Conservation (phyloP, 345 rosid genomes). For the Salix udensis region DNA sequence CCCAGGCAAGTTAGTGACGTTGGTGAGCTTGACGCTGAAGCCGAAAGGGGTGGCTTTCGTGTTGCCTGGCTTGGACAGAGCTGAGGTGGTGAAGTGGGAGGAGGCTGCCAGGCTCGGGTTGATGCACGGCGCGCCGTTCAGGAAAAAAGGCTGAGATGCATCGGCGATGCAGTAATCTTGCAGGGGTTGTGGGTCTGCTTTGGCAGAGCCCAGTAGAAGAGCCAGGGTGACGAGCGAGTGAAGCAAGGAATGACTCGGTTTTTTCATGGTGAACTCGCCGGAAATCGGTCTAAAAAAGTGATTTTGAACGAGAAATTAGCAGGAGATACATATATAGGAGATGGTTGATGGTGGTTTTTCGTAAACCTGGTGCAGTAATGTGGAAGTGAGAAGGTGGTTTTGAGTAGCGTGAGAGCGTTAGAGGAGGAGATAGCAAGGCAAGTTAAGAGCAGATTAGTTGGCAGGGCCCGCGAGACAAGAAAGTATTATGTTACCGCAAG, state of each 20-base stretch:
- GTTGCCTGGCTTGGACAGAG: constrained; percentile 45
- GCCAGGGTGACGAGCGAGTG: constrained; percentile 18
- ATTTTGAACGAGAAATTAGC: neutral
- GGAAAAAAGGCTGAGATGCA: constrained; percentile 20
- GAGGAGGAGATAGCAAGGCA: constrained; percentile 48
- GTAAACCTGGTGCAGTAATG: neutral
- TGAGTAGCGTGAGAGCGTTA: constrained; percentile 61
- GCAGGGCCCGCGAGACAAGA: neutral
- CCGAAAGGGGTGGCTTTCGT: constrained; percentile 41
- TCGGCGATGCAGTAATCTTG: constrained; percentile 75
- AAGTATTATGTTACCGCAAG: no score
- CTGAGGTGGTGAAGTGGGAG: constrained; percentile 58
- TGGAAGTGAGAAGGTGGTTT: constrained; percentile 6
- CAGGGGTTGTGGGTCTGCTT: constrained; percentile 61
- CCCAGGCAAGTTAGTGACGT: constrained; percentile 55
- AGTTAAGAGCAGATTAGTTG: constrained; percentile 17
- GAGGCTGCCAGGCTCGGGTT: constrained; percentile 38
- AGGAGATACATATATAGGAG: constrained; percentile 24
- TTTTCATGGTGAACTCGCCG: constrained; percentile 3
- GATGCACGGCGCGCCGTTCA: constrained; percentile 58
- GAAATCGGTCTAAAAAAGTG: neutral
- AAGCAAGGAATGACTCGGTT: constrained; percentile 9
- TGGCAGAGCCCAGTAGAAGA: constrained; percentile 36
- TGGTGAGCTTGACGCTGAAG: constrained; percentile 56
- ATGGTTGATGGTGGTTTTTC: constrained; percentile 17